Conservation (phyloP, 2,329 filamentous ascomycete genomes). For the Botrytis fragariae region DNA sequence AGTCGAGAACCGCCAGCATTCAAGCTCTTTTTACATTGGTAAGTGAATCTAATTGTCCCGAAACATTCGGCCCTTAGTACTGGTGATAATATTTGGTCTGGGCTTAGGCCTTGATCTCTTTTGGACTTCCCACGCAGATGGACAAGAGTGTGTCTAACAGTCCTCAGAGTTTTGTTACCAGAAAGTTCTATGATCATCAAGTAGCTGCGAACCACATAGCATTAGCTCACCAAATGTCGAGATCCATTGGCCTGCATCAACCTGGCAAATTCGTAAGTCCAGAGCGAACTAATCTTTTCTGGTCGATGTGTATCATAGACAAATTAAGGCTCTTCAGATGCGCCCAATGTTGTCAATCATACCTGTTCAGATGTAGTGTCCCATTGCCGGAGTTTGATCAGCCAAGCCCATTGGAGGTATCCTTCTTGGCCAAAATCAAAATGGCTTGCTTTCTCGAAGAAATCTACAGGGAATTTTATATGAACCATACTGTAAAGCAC, state of each 20-base stretch:
- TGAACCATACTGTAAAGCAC: too few relatives aligned
- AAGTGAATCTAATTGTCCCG: background rate
- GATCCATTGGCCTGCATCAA: conserved; percentile 1
- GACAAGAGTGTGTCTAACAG: background rate
- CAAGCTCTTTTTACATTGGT: conserved; percentile 2
- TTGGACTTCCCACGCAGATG: background rate
- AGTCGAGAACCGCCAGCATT: background rate
- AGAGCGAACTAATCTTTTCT: background rate
- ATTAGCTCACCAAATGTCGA: background rate
- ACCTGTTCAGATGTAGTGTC: background rate
- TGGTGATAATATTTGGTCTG: background rate
- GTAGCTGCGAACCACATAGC: background rate
- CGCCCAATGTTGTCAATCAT: background rate
- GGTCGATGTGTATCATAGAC: background rate
- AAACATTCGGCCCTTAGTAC: background rate
- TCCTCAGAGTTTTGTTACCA: background rate
- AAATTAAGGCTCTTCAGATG: background rate
- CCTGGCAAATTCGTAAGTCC: background rate
- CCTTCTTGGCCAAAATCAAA: background rate
- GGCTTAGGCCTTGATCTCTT: background rate
- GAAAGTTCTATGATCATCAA: background rate
- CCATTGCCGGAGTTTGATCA: background rate
- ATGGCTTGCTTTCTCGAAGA: background rate
- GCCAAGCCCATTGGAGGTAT: background rate
- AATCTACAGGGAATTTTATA: background rate